A percentile compares a stretch with the other conserved stretches of the same genome.
phyloP scores from a whole-genome alignment of 345 rosid genomes.

The Eucalyptus regnans region DNA sequence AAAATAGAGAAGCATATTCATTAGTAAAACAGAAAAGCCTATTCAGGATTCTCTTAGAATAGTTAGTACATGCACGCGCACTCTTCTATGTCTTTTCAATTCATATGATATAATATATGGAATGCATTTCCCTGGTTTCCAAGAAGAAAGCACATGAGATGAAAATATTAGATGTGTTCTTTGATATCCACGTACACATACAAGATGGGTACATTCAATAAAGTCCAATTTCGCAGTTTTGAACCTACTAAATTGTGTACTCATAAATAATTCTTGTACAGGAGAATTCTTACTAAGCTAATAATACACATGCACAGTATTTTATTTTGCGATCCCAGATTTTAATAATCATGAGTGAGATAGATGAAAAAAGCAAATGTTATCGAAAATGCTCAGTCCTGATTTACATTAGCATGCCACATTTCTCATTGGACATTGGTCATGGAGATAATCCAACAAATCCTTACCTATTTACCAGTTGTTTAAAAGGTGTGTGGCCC shows the following conservation, averaged over 20 bases:
- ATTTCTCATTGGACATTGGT: not conserved
- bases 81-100: not conserved
- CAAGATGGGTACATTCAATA: not conserved
- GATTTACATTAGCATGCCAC: not conserved
- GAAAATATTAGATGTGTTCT: not conserved
- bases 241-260: not conserved
- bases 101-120: not conserved
- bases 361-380: not conserved
- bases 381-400: not conserved
- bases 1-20: too few species aligned
- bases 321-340: not conserved
- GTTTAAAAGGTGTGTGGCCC: constrained; percentile 74
- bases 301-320: not conserved
- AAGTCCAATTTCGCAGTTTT: not conserved
- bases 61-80: not conserved
- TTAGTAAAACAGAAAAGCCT: too few species aligned
- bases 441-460: not conserved
- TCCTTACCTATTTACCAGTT: constrained; percentile 44
- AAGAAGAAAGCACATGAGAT: not conserved
- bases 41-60: too few species aligned
- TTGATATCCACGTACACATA: not conserved
- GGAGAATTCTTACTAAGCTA: not conserved
- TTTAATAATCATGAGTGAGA: not conserved
- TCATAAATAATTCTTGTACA: not conserved
- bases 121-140: not conserved